phyloP scores from a whole-genome alignment of 306 rosid species.

The Glycine soja region DNA sequence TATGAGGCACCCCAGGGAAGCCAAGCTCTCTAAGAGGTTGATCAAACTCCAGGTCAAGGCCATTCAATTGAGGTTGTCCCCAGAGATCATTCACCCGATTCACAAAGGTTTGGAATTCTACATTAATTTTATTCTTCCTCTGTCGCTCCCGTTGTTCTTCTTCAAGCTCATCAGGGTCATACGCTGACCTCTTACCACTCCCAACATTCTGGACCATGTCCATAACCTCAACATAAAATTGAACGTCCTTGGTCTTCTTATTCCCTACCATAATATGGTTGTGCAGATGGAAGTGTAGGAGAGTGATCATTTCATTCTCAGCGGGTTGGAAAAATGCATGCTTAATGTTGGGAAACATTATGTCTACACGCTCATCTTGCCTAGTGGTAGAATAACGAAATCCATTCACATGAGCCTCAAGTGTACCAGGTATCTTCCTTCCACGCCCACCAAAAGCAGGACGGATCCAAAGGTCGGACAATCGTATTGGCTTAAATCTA shows the following conservation, averaged over 20 bases:
- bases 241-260: slow-evolving; percentile 95
- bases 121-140: too few species aligned
- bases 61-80: slow-evolving; percentile 87
- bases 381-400: slow-evolving; percentile 90
- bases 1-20: slow-evolving; percentile 91
- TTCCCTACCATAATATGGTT: slow-evolving; percentile 95
- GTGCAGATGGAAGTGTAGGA: slow-evolving; percentile 91
- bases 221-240: slow-evolving; percentile 92
- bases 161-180: slow-evolving; percentile 97
- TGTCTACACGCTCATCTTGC: slow-evolving; percentile 83
- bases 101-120: too few species aligned
- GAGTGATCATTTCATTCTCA: slow-evolving; percentile 96
- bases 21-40: slow-evolving; percentile 98
- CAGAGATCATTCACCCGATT: too few species aligned
- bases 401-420: too few species aligned
- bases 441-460: slow-evolving; percentile 96
- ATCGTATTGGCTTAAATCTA: slow-evolving; percentile 84
- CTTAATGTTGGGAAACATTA: slow-evolving; percentile 83
- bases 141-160: slow-evolving; percentile 97
- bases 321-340: slow-evolving; percentile 98
- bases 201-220: slow-evolving; percentile 91
- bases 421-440: too few species aligned
- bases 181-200: slow-evolving; percentile 87
- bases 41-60: slow-evolving; percentile 92
- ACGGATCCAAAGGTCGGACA: slow-evolving; percentile 91